Evolutionary conservation across 2,329 filamentous ascomycete species (phyloP).

Genomic region (Myriosclerotinia scirpicola): DNA sequence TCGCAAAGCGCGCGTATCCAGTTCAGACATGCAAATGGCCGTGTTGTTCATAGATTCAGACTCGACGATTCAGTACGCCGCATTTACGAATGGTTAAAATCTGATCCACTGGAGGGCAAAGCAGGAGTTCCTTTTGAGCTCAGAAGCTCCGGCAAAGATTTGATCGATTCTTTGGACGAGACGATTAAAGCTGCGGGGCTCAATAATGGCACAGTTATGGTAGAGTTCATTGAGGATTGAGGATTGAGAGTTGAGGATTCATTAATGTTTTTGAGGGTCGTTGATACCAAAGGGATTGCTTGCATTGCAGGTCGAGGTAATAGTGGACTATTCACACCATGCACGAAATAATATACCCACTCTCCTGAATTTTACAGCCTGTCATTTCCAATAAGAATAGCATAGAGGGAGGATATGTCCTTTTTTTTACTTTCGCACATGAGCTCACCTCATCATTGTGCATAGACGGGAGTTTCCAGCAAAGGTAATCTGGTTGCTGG

Average conservation of each 20-base stretch:
- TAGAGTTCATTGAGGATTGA: slow-evolving; percentile 71
- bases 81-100: slow-evolving; percentile 96
- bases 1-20: slow-evolving; percentile 82
- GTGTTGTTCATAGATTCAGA: slow-evolving; percentile 83
- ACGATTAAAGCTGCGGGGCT: slow-evolving; percentile 80
- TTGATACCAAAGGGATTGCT: slow-evolving; percentile 19
- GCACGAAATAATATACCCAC: background rate
- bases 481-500: slow-evolving; percentile 5
- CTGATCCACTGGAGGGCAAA: slow-evolving; percentile 78
- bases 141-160: slow-evolving; percentile 81
- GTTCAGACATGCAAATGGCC: slow-evolving; percentile 80
- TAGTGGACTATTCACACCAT: slow-evolving; percentile 1
- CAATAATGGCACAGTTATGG: slow-evolving; percentile 93
- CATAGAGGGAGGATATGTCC: background rate
- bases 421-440: background rate
- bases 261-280: background rate
- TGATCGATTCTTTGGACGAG: slow-evolving; percentile 71
- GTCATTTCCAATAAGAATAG: background rate
- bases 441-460: slow-evolving; percentile 10
- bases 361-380: background rate
- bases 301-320: slow-evolving; percentile 13
- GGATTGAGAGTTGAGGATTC: background rate
- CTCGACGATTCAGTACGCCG: slow-evolving; percentile 73
- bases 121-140: slow-evolving; percentile 80
- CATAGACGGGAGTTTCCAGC: slow-evolving; percentile 10